A percentile compares a stretch with the other conserved stretches of the same genome.
These are phyloP conservation scores for Guillardia theta DNA, from an alignment of 78 protist genomes.

Conservation along the genomic window DNA sequence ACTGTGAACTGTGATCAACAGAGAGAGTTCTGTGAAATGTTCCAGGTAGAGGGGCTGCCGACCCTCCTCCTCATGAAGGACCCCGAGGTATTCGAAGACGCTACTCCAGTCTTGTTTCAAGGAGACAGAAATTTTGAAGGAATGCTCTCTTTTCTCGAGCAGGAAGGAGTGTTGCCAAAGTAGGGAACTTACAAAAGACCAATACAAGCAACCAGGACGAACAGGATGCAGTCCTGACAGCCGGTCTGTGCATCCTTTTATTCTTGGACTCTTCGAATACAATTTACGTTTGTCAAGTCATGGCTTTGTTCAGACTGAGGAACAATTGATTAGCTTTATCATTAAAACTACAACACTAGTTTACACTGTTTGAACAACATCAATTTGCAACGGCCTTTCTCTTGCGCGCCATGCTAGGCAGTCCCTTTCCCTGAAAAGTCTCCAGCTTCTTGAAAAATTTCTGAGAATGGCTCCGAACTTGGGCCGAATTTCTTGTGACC, in stretches of 20 bases:
- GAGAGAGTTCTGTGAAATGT: conserved; percentile 11
- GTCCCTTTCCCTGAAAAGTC: background rate
- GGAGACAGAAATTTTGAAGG: background rate
- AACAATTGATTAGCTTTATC: too few species aligned
- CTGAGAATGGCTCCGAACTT: background rate
- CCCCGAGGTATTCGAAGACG: background rate
- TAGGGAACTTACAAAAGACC: too few species aligned
- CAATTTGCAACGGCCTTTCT: too few species aligned
- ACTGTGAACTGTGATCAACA: background rate
- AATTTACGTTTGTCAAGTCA: too few species aligned
- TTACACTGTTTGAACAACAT: too few species aligned
- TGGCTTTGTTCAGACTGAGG: too few species aligned
- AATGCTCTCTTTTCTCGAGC: background rate
- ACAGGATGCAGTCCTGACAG: too few species aligned
- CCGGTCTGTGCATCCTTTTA: too few species aligned
- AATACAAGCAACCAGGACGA: too few species aligned
- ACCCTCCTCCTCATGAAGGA: conserved; percentile 2
- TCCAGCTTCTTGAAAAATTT: conserved; percentile 9
- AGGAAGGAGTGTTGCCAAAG: background rate
- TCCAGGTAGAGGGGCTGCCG: background rate
- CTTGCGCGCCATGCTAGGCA: background rate
- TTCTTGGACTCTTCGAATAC: too few species aligned
- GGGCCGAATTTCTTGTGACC: background rate
- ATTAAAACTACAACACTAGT: too few species aligned
- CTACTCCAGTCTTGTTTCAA: background rate